Evolutionary conservation across 2,329 filamentous ascomycete species (phyloP), one percentile per base, ranked within the genome.

Genomic region (Ampelomyces quisqualis): DNA sequence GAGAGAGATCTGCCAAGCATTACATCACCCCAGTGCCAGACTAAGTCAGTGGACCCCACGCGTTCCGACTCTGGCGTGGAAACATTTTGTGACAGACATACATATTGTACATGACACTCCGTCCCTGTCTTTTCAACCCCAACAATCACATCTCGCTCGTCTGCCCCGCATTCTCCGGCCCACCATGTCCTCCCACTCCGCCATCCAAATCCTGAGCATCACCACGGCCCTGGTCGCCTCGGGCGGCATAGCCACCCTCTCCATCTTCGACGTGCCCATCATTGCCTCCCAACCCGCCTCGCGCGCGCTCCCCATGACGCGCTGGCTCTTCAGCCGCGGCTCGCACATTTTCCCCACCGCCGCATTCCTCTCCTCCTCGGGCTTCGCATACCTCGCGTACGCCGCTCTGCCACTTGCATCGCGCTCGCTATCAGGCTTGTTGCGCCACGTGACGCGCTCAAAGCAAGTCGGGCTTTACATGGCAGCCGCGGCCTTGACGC

Each of bases 261-360:
- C 65, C 20, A 38, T 66, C 33, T 69, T 68, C 52, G 54, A 62
- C 40, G 43, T 62, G 5, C 64, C 63, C 9, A 37, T 58, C 8
- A 42, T 68, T 8, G 47, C 53, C 45, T 62, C 66, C 1, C 66
- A 67, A 33, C 66, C 64, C 13, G 64, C 64, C n/a, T 67, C 64
- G 1, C 64, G 64, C 35, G 65, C 67, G 2, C 58, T 69, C 1
- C 66, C 67, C n/a, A 47, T 54, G 27, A 58, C 46, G 2, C 61
- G 63, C 28, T 69, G 65, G 65, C 60, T 69, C 21, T 69, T 69
- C 50, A 65, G 58, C 23, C 60, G 65, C 0, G 67, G 65, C 35
- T 68, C 64, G 5, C 67, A 69, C 46, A 47, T 64, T 21, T 67
- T 68, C 43, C 65, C 65, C 6, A 38, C 46, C 5, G 49, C 52